These are phyloP conservation scores for Monilinia polystroma DNA, from an alignment of 2,329 filamentous ascomycete species.

Conservation along the genomic window DNA sequence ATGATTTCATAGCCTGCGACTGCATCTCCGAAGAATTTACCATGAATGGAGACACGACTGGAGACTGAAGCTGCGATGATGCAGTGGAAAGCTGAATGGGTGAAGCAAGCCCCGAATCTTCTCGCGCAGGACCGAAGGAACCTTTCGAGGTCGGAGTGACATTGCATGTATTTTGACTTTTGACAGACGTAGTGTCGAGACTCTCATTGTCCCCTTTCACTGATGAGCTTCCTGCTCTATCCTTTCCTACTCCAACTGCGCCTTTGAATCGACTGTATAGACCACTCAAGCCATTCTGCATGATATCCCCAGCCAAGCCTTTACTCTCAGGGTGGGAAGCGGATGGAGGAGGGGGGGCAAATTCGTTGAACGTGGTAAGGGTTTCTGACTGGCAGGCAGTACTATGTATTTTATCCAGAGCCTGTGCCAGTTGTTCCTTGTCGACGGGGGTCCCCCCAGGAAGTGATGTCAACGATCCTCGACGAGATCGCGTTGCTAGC, in stretches of 20 bases:
- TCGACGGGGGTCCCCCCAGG: conserved; percentile 55
- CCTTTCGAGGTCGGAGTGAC: conserved; percentile 46
- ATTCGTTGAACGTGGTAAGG: conserved; percentile 92
- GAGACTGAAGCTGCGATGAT: conserved; percentile 39
- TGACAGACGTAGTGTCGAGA: conserved; percentile 47
- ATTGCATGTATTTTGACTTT: conserved; percentile 42
- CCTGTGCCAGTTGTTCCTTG: conserved; percentile 71
- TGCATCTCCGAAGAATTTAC: conserved; percentile 36
- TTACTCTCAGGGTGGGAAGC: conserved; percentile 64
- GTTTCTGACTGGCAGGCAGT: conserved; percentile 81
- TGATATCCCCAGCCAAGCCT: conserved; percentile 66
- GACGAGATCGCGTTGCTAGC: conserved; percentile 39
- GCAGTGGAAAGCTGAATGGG: conserved; percentile 35
- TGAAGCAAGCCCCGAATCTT: conserved; percentile 43
- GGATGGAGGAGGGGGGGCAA: conserved; percentile 66
- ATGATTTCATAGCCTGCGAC: conserved; percentile 38
- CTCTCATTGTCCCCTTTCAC: conserved; percentile 45
- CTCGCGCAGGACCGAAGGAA: conserved; percentile 45
- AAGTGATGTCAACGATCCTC: conserved; percentile 51
- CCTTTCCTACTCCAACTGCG: conserved; percentile 70
- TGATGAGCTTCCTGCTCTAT: conserved; percentile 44
- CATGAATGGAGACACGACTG: conserved; percentile 36
- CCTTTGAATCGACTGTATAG: conserved; percentile 83
- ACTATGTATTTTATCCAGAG: conserved; percentile 84
- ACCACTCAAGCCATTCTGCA: conserved; percentile 84